phyloP scores from a whole-genome alignment of 345 rosid genomes.

The Eucalyptus dawsonii region DNA sequence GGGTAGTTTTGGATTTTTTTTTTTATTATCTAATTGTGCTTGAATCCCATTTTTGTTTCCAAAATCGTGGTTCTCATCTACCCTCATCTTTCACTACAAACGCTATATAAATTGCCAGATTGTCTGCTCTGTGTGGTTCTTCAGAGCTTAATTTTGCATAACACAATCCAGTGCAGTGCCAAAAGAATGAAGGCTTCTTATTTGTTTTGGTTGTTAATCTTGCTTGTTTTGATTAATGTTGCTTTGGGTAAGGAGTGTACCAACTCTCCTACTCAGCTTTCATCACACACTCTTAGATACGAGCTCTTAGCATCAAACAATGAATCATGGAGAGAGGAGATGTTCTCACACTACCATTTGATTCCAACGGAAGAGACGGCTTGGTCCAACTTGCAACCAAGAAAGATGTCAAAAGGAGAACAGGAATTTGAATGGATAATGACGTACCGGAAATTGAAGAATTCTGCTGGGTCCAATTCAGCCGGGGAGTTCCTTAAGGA shows the following conservation, averaged over 20 bases:
- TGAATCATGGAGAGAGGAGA: constrained; percentile 46
- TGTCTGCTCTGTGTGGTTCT: not conserved
- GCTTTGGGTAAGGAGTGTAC: constrained; percentile 75
- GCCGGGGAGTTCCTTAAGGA: constrained; percentile 49
- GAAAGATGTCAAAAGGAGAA: constrained; percentile 55
- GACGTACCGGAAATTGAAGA: constrained; percentile 61
- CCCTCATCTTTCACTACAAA: not conserved
- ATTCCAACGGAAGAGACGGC: constrained; percentile 72
- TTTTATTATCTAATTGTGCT: not conserved
- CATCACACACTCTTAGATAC: constrained; percentile 65
- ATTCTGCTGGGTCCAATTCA: constrained; percentile 6
- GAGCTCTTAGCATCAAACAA: constrained; percentile 55
- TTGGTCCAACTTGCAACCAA: constrained; percentile 68
- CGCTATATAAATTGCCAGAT: not conserved
- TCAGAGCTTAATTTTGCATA: not conserved
- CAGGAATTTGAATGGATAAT: constrained; percentile 55
- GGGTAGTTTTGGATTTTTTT: not conserved
- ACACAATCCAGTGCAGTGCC: not conserved
- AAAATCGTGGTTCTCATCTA: not conserved
- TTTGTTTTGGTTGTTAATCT: constrained; percentile 1
- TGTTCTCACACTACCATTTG: constrained; percentile 74
- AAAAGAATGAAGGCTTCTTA: constrained; percentile 11
- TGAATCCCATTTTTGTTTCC: not conserved
- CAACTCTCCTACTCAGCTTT: constrained; percentile 44
- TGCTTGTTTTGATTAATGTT: not conserved